Conservation (phyloP, 257 asterid genomes). For the Craterostigma plantagineum region DNA sequence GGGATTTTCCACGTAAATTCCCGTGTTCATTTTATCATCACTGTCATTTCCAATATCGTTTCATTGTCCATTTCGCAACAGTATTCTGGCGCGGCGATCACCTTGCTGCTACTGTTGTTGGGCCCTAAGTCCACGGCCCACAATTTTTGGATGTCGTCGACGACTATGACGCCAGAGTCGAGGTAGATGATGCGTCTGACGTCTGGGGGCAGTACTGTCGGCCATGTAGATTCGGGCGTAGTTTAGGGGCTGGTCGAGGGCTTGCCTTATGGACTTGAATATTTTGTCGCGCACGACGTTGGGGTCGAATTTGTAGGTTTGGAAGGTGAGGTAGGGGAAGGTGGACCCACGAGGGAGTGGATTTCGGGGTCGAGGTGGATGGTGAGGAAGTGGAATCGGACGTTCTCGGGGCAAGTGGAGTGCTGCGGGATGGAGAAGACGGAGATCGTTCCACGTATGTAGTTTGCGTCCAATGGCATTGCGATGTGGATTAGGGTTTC, state of each 20-base stretch:
- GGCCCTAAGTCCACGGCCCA: constrained; percentile 47
- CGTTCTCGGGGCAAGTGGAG: constrained; percentile 65
- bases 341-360: constrained; percentile 36
- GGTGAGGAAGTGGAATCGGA: constrained; percentile 55
- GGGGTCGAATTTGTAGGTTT: constrained; percentile 40
- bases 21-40: no score
- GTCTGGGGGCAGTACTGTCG: constrained; percentile 28
- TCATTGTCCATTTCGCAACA: constrained; percentile 83
- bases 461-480: constrained; percentile 79
- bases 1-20: no score
- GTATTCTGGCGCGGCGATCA: constrained; percentile 65
- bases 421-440: constrained; percentile 66
- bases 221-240: constrained; percentile 64
- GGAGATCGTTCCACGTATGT: constrained; percentile 68
- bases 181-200: constrained; percentile 53
- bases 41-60: no score
- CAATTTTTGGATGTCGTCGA: constrained; percentile 56
- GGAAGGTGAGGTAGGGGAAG: constrained; percentile 59
- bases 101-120: no score
- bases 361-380: constrained; percentile 34
- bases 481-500: constrained; percentile 30
- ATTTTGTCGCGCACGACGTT: constrained; percentile 42
- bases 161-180: constrained; percentile 61
- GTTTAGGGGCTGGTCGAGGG: constrained; percentile 73
- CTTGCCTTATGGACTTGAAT: constrained; percentile 58